Percentiles rank a stretch among this genome's conserved stretches.
These are phyloP conservation scores for Chenopodium suecicum DNA, from an alignment of 148 eudicot genomes.

Conservation along the genomic window DNA sequence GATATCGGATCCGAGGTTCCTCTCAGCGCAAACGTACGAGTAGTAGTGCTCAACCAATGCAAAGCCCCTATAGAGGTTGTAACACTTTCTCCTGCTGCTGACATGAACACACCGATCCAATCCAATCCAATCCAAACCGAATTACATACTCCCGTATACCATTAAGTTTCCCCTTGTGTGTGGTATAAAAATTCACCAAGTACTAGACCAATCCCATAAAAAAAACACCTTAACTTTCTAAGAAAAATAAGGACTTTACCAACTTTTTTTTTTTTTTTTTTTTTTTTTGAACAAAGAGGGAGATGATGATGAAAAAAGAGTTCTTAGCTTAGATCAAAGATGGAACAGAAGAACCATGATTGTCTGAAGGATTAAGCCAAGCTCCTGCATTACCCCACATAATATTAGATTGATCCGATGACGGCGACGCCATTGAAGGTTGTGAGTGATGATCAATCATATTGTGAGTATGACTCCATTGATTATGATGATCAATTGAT, in stretches of 20 bases:
- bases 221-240: neutral
- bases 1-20: constrained; percentile 83
- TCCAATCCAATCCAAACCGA: constrained; percentile 7
- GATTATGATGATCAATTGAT: constrained; percentile 19
- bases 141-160: neutral
- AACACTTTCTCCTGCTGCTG: constrained; percentile 45
- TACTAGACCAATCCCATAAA: constrained; percentile 10
- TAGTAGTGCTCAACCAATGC: neutral
- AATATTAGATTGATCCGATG: constrained; percentile 41
- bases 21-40: constrained; percentile 62
- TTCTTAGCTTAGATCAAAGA: constrained; percentile 58
- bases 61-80: neutral
- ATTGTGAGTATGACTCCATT: constrained; percentile 27
- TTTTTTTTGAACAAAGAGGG: neutral
- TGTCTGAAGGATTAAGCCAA: constrained; percentile 71
- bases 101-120: constrained; percentile 64
- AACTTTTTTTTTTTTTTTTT: neutral
- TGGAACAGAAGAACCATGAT: constrained; percentile 58
- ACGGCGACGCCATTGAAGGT: neutral
- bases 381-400: constrained; percentile 41
- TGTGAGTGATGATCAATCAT: constrained; percentile 7
- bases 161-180: constrained; percentile 16
- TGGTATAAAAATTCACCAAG: constrained; percentile 25
- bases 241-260: neutral
- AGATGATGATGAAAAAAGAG: neutral